A percentile compares a stretch with the other conserved stretches of the same genome.
Evolutionary conservation across 2,329 filamentous ascomycete genomes (phyloP).

Genomic region (Cladosporium halotolerans): DNA sequence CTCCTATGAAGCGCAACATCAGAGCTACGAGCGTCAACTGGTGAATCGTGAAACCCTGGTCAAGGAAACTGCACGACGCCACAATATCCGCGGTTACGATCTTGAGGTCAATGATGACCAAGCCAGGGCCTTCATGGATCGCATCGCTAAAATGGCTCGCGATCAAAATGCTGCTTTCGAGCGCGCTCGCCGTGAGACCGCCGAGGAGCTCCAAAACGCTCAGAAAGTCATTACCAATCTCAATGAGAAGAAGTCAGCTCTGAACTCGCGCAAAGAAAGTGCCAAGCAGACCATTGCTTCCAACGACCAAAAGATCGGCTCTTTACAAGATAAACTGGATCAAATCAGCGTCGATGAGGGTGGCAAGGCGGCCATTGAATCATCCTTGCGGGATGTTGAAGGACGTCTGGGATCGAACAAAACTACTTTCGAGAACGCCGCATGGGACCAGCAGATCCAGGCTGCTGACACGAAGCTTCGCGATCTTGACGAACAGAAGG

Average conservation of each 20-base stretch:
- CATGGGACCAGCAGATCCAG: slow-evolving; percentile 66
- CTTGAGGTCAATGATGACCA: slow-evolving; percentile 67
- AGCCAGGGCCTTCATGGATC: slow-evolving; percentile 69
- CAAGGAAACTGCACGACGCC: slow-evolving; percentile 66
- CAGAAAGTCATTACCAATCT: slow-evolving; percentile 66
- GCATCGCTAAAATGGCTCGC: slow-evolving; percentile 64
- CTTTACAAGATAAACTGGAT: slow-evolving; percentile 62
- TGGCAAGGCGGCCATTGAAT: slow-evolving; percentile 68
- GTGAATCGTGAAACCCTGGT: slow-evolving; percentile 65
- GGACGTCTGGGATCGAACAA: slow-evolving; percentile 56
- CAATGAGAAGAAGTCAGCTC: slow-evolving; percentile 64
- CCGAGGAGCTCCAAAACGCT: slow-evolving; percentile 67
- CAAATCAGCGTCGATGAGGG: slow-evolving; percentile 82
- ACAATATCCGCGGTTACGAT: slow-evolving; percentile 81
- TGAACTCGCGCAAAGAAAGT: slow-evolving; percentile 67
- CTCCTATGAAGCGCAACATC: slow-evolving; percentile 76
- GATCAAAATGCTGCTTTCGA: slow-evolving; percentile 79
- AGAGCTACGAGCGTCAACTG: slow-evolving; percentile 76
- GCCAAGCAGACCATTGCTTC: slow-evolving; percentile 65
- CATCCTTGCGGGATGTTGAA: slow-evolving; percentile 64
- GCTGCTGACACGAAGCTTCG: slow-evolving; percentile 60
- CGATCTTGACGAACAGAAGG: slow-evolving; percentile 64
- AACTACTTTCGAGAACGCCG: slow-evolving; percentile 55
- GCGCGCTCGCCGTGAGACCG: slow-evolving; percentile 64
- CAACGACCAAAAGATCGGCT: slow-evolving; percentile 64